phyloP scores from a whole-genome alignment of 176 grass and related monocot species.

The Triticum dicoccoides region DNA sequence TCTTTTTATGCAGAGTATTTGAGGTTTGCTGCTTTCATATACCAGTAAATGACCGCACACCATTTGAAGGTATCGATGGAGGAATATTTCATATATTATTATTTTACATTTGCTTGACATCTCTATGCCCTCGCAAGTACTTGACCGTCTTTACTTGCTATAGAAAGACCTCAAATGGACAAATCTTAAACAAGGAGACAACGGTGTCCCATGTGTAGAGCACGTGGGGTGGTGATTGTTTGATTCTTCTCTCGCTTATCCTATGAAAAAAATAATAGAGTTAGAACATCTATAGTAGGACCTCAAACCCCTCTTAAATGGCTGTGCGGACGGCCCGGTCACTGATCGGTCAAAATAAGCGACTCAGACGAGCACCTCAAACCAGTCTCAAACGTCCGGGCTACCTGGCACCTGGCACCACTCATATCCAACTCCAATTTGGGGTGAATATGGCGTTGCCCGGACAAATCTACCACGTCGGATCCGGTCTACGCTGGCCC shows the following conservation, averaged over 20 bases:
- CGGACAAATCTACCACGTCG: no score
- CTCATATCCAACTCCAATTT: no score
- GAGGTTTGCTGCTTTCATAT: conserved; percentile 75
- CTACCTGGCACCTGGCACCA: no score
- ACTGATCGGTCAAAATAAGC: no score
- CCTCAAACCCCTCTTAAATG: no score
- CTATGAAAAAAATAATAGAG: not conserved
- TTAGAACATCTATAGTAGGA: no score
- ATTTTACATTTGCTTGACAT: not conserved
- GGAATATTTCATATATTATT: not conserved
- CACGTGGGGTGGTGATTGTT: not conserved
- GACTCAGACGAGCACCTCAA: no score
- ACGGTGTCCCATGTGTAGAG: not conserved
- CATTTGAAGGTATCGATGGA: conserved; percentile 54
- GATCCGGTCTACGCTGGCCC: no score
- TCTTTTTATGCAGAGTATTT: conserved; percentile 48
- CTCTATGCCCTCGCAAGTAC: not conserved
- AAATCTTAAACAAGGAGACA: not conserved
- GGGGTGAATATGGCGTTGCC: no score
- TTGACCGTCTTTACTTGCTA: not conserved
- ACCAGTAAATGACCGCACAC: conserved; percentile 62
- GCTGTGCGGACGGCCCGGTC: no score
- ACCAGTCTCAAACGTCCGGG: no score
- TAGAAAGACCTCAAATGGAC: not conserved
- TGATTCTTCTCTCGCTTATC: not conserved